Percentiles rank a stretch among this genome's conserved stretches.
Conservation (phyloP, 257 asterid species). For the Nicotiana attenuata region DNA sequence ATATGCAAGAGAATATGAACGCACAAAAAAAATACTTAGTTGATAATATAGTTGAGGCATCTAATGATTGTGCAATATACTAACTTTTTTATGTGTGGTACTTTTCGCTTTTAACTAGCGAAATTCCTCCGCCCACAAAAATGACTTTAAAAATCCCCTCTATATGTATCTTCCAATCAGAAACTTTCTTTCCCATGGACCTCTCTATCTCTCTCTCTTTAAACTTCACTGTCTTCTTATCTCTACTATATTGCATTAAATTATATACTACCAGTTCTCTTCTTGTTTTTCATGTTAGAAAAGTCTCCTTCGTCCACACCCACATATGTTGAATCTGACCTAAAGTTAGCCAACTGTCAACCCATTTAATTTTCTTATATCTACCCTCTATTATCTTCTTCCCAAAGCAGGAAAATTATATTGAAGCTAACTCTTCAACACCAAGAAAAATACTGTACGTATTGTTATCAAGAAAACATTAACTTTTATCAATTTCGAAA, state of each 20-base stretch:
- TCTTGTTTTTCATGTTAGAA: background rate
- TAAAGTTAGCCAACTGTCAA: slow-evolving; percentile 2
- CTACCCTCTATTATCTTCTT: background rate
- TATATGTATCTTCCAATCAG: slow-evolving; percentile 11
- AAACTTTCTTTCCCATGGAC: slow-evolving; percentile 20
- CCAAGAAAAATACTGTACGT: background rate
- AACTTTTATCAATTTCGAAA: background rate
- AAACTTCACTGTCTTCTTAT: slow-evolving; percentile 22
- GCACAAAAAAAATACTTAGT: background rate
- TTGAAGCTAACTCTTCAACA: background rate
- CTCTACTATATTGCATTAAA: background rate
- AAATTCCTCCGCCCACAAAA: slow-evolving; percentile 10
- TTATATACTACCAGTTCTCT: slow-evolving; percentile 6
- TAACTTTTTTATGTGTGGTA: background rate
- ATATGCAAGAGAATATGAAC: background rate
- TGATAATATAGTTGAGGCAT: background rate
- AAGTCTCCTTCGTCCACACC: background rate
- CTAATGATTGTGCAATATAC: slow-evolving; percentile 2
- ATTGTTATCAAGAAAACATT: background rate
- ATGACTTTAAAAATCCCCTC: slow-evolving; percentile 12
- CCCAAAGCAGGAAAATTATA: background rate
- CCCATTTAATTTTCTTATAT: background rate
- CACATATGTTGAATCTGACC: slow-evolving; percentile 6
- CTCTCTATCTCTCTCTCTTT: slow-evolving; percentile 18
- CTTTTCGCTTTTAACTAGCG: slow-evolving; percentile 2